Conservation (phyloP, 2,329 filamentous ascomycete genomes). For the Colletotrichum coccodes region DNA sequence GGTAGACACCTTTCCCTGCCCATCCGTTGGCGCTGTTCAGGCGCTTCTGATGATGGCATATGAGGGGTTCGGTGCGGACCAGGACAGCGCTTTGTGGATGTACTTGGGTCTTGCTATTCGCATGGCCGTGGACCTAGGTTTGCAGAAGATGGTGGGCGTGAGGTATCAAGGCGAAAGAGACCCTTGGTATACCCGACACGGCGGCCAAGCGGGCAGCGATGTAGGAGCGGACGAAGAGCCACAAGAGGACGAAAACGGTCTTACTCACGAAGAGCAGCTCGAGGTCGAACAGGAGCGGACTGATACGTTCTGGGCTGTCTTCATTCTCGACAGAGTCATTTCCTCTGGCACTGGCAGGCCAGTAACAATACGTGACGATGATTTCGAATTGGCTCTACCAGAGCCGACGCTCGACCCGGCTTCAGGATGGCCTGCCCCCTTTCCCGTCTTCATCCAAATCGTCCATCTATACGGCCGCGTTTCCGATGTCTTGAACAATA, state of each 20-base stretch:
- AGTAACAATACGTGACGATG: conserved; percentile 84
- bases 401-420: conserved; percentile 59
- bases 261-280: conserved; percentile 63
- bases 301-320: conserved; percentile 91
- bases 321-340: conserved; percentile 87
- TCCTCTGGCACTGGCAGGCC: conserved; percentile 87
- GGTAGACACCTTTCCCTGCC: conserved; percentile 84
- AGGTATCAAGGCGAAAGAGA: conserved; percentile 66
- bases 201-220: conserved; percentile 48
- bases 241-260: conserved; percentile 51
- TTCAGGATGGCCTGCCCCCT: conserved; percentile 79
- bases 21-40: conserved; percentile 85
- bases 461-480: conserved; percentile 88
- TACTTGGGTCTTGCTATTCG: conserved; percentile 89
- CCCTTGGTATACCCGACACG: conserved; percentile 57
- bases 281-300: conserved; percentile 83
- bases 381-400: conserved; percentile 82
- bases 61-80: conserved; percentile 87
- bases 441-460: conserved; percentile 83
- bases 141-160: conserved; percentile 84
- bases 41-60: conserved; percentile 87
- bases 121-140: conserved; percentile 81
- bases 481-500: conserved; percentile 85
- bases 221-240: conserved; percentile 41
- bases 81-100: conserved; percentile 94